Evolutionary conservation across 2,329 filamentous ascomycete genomes (phyloP), one percentile per base, ranked within the genome.

Genomic region (Diaporthe australafricana): DNA sequence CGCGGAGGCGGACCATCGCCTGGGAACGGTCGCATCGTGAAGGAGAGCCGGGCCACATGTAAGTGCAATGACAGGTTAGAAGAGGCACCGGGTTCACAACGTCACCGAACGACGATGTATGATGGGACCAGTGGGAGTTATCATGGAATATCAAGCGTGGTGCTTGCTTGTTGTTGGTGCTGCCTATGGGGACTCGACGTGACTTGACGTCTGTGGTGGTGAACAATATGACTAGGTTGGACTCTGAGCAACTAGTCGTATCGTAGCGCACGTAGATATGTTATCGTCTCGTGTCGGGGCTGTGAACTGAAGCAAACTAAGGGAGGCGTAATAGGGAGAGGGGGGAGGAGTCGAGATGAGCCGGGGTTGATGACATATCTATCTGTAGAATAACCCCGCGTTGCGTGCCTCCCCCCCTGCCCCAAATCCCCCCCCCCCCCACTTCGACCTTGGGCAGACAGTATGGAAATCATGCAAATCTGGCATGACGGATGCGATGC

Each of bases 1-100:
- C 78, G 79, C 67, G 77, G 68, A 70, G 79, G 81, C 77, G 81
- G 80, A 78, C 85, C 83, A 72, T 85, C 84, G 77, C 84, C 83
- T 63, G 82, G 81, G 72, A 86, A 76, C 68, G 85, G 84, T 78
- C 84, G 84, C 85, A 87, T 87, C 56, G 50, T 75, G 68, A 30
- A 25, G 40, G 40, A 27, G 32, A 50, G 35, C 11, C 35, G 42
- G 68, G 35, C 52, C 70, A 71, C 74, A 75, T 74, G 67, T 70
- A 74, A 50, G 57, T 68, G 48, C 35, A 47, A 50, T 35, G 32
- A 7, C 30, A 42, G 32, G 22, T 32, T 3, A 42, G 30, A 16
- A 30, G 40, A 48, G 38, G 60, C 38, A 32, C 11, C 45, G 12
- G 30, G 45, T 35, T 70, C 63, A 67, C 27, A 38, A 22, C 45